Evolutionary conservation across 1,284 basidiomycete genomes (phyloP).

Genomic region (Takashimella tepidaria): DNA sequence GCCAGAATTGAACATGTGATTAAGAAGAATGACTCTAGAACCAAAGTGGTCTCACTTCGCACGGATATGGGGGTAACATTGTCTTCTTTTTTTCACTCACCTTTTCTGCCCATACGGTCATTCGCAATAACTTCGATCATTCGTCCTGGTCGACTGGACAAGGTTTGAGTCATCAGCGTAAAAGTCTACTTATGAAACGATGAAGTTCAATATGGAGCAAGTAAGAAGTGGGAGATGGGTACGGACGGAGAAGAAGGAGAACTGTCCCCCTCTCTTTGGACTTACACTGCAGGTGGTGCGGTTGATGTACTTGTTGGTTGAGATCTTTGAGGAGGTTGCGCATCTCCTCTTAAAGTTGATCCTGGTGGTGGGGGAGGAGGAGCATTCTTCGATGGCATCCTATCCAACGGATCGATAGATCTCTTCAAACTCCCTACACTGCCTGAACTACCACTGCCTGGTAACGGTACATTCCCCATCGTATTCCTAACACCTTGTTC

Average conservation of each 20-base stretch:
- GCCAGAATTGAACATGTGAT: slow-evolving; percentile 6
- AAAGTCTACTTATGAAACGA: no score
- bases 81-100: slow-evolving; percentile 48
- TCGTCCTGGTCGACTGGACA: slow-evolving; percentile 20
- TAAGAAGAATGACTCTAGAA: neutral
- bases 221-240: neutral
- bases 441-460: slow-evolving; percentile 1
- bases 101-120: slow-evolving; percentile 93
- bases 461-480: slow-evolving; percentile 29
- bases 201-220: no score
- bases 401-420: slow-evolving; percentile 35
- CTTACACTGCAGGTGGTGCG: slow-evolving; percentile 3
- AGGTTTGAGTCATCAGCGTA: neutral
- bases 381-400: slow-evolving; percentile 22
- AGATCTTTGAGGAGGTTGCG: slow-evolving; percentile 7
- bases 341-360: slow-evolving; percentile 5
- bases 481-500: slow-evolving; percentile 45
- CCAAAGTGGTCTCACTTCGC: neutral
- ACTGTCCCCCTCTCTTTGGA: no score
- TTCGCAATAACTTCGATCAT: slow-evolving; percentile 85
- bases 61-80: neutral
- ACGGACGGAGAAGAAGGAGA: neutral
- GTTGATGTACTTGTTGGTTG: slow-evolving; percentile 9
- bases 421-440: slow-evolving; percentile 34
- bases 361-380: no score